Base-by-base conservation (phyloP, 805 yeast genomes). In the Spathaspora girioi region DNA sequence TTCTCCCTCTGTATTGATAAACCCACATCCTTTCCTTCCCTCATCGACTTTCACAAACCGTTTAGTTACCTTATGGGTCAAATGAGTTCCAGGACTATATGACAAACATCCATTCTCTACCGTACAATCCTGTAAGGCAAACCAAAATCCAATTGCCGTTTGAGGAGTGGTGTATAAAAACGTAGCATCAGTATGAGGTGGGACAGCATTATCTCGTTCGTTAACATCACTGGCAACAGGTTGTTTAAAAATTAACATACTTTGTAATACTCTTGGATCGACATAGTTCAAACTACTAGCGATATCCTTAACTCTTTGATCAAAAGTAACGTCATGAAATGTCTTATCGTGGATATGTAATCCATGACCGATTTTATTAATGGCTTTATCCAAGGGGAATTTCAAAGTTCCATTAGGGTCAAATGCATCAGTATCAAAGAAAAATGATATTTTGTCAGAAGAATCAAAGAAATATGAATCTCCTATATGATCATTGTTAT, bases 341-440 rank as follows among this genome's bases (percentile, higher is more conserved):
- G 63, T 59, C 0, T 72, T 70, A 53, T 83, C 81, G 35, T 77
- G 65, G 60, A 78, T 73, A 60, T 88, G 96, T 14, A 88, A 64
- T 1, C 88, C 89, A 61, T 88, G 96, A 5, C 94, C 96, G 42
- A 88, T 82, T 67, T 88, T 88, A 67, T 88, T 88, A 61, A 88
- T 75, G 1, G 92, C 79, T 54, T 65, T 67, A 27, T 78, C 77
- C 53, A 83, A 74, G 9, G 86, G 80, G 59, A 71, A 78, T 23
- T 64, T 65, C 54, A 87, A 69, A 19, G 77, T 58, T n/a, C 87
- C 87, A 1, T 67, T 51, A 10, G 54, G 62, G 56, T 81, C 80
- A 56, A 87, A 79, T 0, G 93, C 90, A 58, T 80, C 88, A 2
- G 81, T 81, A 58, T 87, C 96, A 54, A 87, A 81, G 65, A 87